phyloP scores from a whole-genome alignment of 2,329 filamentous ascomycete genomes.

The Xylariales sp. region DNA sequence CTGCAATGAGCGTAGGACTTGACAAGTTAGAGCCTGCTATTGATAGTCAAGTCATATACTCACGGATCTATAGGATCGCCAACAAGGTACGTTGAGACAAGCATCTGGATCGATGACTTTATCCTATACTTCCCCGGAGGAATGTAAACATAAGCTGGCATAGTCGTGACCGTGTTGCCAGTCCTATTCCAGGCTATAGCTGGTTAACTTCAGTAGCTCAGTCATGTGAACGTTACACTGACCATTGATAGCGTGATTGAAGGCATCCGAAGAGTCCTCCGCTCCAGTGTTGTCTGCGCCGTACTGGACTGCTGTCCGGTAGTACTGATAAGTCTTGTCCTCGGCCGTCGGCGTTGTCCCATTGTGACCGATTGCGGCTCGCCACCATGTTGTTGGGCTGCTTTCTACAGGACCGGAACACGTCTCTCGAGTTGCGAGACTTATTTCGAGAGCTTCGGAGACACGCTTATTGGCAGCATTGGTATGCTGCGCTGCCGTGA shows the following conservation, averaged over 20 bases:
- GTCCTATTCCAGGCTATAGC: constrained; percentile 20
- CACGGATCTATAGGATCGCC: constrained; percentile 23
- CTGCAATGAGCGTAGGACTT: constrained; percentile 23
- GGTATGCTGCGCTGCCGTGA: background rate
- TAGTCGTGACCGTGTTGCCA: constrained; percentile 23
- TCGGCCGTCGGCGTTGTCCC: constrained; percentile 20
- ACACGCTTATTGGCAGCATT: background rate
- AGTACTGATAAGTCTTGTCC: constrained; percentile 22
- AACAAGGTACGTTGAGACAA: constrained; percentile 26
- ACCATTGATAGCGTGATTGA: constrained; percentile 22
- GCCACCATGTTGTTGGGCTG: constrained; percentile 19
- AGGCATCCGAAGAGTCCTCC: constrained; percentile 21
- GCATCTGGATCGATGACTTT: constrained; percentile 24
- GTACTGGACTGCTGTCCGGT: constrained; percentile 20
- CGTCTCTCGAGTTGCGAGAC: background rate
- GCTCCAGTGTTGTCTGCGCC: constrained; percentile 23
- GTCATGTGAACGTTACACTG: background rate
- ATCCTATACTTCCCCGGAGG: constrained; percentile 27
- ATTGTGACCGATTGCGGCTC: constrained; percentile 20
- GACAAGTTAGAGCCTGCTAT: background rate
- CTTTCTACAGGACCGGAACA: constrained; percentile 2
- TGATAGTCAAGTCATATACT: background rate
- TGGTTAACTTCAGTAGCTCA: background rate
- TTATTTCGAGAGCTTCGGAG: background rate
- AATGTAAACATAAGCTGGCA: constrained; percentile 25